Percentiles rank a stretch among this genome's conserved stretches.
Evolutionary conservation across 2,329 filamentous ascomycete species (phyloP).

Genomic region (Chaetomiaceae sp.): DNA sequence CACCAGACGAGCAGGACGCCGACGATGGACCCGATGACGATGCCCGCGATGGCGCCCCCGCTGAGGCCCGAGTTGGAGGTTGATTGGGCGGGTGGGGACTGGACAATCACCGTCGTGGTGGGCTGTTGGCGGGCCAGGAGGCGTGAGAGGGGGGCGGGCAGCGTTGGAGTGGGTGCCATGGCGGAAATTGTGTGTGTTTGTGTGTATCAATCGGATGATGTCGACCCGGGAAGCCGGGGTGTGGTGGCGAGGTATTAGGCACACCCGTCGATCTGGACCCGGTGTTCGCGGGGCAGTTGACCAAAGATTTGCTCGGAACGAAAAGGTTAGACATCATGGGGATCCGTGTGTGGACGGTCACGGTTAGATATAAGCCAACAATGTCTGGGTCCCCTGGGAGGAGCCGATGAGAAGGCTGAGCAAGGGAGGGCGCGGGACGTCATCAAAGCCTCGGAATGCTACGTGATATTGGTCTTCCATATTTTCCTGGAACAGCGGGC

Average conservation of each 20-base stretch:
- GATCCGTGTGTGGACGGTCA: not conserved
- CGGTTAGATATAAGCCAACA: not conserved
- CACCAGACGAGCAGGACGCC: constrained; percentile 23
- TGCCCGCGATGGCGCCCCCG: constrained; percentile 24
- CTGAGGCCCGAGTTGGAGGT: constrained; percentile 7
- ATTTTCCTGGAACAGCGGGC: not conserved
- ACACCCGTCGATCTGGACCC: not conserved
- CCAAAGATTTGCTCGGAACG: not conserved
- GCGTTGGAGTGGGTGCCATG: constrained; percentile 17
- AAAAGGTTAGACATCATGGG: no score
- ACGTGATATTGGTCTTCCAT: not conserved
- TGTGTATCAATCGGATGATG: no score
- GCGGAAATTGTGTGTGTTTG: no score
- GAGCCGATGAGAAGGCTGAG: no score
- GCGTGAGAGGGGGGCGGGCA: constrained; percentile 2
- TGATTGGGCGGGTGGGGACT: not conserved
- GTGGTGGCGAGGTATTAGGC: no score
- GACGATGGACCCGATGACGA: constrained; percentile 24
- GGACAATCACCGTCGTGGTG: constrained; percentile 19
- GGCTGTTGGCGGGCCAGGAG: constrained; percentile 14
- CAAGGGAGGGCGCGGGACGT: not conserved
- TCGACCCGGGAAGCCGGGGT: no score
- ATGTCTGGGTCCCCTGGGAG: no score
- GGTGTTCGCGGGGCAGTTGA: not conserved
- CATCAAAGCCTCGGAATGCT: not conserved